A percentile compares a stretch with the other conserved stretches of the same genome.
These are phyloP conservation scores for Skeletonema potamos DNA, from an alignment of 108 stramenopile genomes.

Conservation along the genomic window DNA sequence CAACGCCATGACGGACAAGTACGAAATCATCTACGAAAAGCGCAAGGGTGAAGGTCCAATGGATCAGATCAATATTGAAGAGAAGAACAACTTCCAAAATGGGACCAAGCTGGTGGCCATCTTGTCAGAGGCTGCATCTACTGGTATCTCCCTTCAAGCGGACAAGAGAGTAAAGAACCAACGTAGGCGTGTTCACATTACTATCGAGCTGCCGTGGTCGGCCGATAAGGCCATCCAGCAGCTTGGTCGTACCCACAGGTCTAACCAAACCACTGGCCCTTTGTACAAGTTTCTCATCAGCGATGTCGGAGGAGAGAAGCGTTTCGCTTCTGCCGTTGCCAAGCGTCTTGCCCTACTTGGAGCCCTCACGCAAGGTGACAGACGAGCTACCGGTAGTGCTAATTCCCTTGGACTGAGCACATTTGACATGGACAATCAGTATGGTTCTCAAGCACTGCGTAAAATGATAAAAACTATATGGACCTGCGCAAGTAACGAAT, in stretches of 20 bases:
- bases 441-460: background rate
- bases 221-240: slow-evolving; percentile 82
- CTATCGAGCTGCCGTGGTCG: slow-evolving; percentile 76
- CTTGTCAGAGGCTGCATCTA: slow-evolving; percentile 71
- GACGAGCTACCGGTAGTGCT: slow-evolving; percentile 49
- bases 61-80: slow-evolving; percentile 62
- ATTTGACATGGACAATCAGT: slow-evolving; percentile 41
- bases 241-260: slow-evolving; percentile 71
- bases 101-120: slow-evolving; percentile 70
- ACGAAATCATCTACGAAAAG: slow-evolving; percentile 31
- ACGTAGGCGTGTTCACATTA: slow-evolving; percentile 65
- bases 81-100: slow-evolving; percentile 60
- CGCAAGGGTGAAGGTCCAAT: slow-evolving; percentile 25
- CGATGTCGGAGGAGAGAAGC: slow-evolving; percentile 64
- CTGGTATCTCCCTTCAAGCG: slow-evolving; percentile 62
- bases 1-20: slow-evolving; percentile 15
- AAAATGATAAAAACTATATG: background rate
- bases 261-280: slow-evolving; percentile 57
- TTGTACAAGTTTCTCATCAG: slow-evolving; percentile 55
- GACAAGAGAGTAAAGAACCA: slow-evolving; percentile 37
- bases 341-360: slow-evolving; percentile 65
- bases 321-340: slow-evolving; percentile 75
- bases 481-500: background rate
- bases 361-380: slow-evolving; percentile 72
- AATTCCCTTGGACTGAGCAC: slow-evolving; percentile 21